Conservation (phyloP, 306 rosid species). For the Begonia masoniana region DNA sequence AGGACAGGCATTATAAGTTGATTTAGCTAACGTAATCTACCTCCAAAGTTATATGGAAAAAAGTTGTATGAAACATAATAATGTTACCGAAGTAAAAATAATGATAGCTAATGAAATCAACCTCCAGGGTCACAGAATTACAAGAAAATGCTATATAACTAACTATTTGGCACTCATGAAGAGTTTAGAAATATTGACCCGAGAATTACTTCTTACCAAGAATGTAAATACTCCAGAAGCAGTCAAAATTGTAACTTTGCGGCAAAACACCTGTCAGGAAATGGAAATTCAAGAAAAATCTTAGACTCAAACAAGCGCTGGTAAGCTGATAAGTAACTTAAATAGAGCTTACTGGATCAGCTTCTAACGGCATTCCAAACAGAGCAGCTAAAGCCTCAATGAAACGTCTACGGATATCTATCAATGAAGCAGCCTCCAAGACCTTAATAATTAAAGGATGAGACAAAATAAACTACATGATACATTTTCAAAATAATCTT, state of each 20-base stretch:
- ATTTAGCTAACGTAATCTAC: too few species aligned
- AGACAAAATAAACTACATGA: background rate
- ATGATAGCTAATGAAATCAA: too few species aligned
- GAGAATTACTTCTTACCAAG: slow-evolving; percentile 42
- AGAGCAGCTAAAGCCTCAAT: slow-evolving; percentile 61
- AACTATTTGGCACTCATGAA: too few species aligned
- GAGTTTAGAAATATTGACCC: too few species aligned
- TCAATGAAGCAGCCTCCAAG: slow-evolving; percentile 59
- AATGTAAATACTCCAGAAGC: slow-evolving; percentile 61
- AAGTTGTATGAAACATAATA: too few species aligned
- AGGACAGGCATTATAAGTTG: too few species aligned
- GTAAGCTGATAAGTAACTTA: background rate
- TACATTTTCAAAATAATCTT: too few species aligned
- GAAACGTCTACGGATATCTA: slow-evolving; percentile 70
- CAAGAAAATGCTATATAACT: too few species aligned
- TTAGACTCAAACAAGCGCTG: slow-evolving; percentile 7
- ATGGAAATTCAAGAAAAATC: slow-evolving; percentile 11
- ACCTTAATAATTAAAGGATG: slow-evolving; percentile 32
- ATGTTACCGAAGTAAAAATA: too few species aligned
- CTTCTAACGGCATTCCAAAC: slow-evolving; percentile 88
- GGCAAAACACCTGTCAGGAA: slow-evolving; percentile 62
- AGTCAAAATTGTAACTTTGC: slow-evolving; percentile 66
- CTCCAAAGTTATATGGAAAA: too few species aligned
- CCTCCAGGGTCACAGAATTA: too few species aligned
- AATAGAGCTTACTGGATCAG: slow-evolving; percentile 53